Evolutionary conservation across 2,329 filamentous ascomycete species (phyloP), one percentile per base, ranked within the genome.

Genomic region (Davidsoniella eucalypti): DNA sequence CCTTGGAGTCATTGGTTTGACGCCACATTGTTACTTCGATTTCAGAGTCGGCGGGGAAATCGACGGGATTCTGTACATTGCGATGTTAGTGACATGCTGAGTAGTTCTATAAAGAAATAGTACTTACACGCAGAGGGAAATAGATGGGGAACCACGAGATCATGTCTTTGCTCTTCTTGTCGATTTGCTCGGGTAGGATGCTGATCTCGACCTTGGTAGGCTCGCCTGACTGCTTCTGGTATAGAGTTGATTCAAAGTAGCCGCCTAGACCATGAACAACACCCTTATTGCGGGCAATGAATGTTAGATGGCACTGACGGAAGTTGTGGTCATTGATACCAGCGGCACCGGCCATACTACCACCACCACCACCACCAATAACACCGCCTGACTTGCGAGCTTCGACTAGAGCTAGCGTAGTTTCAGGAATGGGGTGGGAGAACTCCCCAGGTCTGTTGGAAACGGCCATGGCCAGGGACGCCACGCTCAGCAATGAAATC

Each of bases 81-180:
- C 33, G 14, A 47, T 41, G 39, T 52, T 45, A 40, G 40, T 14
- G 23, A 10, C 52, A 38, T 14, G 14, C 26, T 18, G 29, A 4
- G 16, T 9, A 12, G 21, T 17, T 18, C n/a, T n/a, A 29, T 12
- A n/a, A 12, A 5, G 29, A 37, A 21, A 39, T 7, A 16, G 2
- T 47, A 62, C 75, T 60, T 69, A 88, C 87, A 78, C 92, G 94
- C 12, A 98, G 68, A 0, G 93, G 92, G 61, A 98, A 98, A 68
- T 90, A 95, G 26, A 98, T 96, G 1, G 92, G 92, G 63, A 98
- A 98, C 92, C 92, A 98, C 50, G 86, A 94, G 56, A 95, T 94
- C 93, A 98, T 98, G 59, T 93, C 88, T 61, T 83, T 84, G 70
- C 87, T 94, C 75, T 96, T 96, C 52, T 70, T 69, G 51, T 92